Base-by-base conservation (phyloP, 371 early-diverging fungal species). In the Nematocida ausubeli region DNA sequence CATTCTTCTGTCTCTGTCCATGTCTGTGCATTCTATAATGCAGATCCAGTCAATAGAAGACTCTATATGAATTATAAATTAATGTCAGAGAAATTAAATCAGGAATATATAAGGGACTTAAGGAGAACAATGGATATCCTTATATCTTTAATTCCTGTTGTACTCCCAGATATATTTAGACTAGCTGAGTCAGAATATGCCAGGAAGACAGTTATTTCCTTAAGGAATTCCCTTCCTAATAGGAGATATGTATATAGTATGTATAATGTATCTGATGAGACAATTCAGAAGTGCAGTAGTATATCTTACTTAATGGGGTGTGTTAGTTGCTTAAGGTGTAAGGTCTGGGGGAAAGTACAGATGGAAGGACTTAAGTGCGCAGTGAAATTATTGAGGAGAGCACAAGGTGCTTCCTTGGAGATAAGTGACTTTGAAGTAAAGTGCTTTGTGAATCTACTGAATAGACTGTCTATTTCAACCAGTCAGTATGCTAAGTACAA, bases 321-420 rank as follows among this genome's bases (percentile, higher is more conserved):
- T 40, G 72, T 80, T 12, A 30, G 50, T 32, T 80, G 80, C 64
- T 34, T 70, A 49, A 14, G 80, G 24, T 80, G 80, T 56, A 80
- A 72, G 28, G 60, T 80, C 24, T 80, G 80, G 80, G 80, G 80
- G n/a, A 80, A 62, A 47, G 69, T 80, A 28, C 69, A 80, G 35
- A n/a, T 80, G 5, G 70, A 58, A 44, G 80, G 80, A 5, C 70
- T 80, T 19, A 54, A 63, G 37, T 72, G 80, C 42, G 51, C 72
- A 22, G 4, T 80, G 6, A 56, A 50, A 22, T 22, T 80, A 9
- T 30, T 75, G 14, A 24, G 16, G 12, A 52, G 47, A n/a, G 42
- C 49, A 37, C 6, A 34, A 39, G 58, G 49, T 14, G 55, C 22
- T 16, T 0, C 0, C 6, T 12, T 64, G n/a, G 32, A 9, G 6